These are phyloP conservation scores for Pythium apleroticum DNA, from an alignment of 352 stramenopile genomes.

Conservation along the genomic window DNA sequence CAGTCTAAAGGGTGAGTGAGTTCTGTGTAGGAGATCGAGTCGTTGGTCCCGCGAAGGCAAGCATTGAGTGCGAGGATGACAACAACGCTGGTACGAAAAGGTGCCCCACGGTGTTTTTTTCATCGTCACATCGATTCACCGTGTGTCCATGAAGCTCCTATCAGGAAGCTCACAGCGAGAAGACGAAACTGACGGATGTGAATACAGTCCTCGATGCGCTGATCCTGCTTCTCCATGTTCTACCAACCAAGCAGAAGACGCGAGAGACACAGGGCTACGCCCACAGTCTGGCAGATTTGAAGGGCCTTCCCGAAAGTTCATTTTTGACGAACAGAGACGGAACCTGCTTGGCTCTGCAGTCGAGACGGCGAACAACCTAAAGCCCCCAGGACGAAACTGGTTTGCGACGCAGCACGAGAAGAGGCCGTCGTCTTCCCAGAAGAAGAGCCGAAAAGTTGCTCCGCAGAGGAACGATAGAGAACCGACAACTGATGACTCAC, in stretches of 20 bases:
- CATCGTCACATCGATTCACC: too few relatives aligned
- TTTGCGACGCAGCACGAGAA: neutral
- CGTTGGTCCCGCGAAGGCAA: too few relatives aligned
- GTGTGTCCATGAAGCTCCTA: too few relatives aligned
- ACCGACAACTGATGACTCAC: neutral
- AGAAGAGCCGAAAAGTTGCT: slow-evolving; percentile 7
- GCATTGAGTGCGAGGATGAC: too few relatives aligned
- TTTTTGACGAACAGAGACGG: neutral
- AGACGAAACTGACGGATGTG: neutral
- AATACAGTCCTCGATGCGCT: neutral
- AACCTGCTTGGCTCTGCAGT: neutral
- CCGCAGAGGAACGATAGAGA: neutral
- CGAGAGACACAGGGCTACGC: neutral
- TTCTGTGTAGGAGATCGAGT: too few relatives aligned
- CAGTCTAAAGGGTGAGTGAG: too few relatives aligned
- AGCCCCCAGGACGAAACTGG: slow-evolving; percentile 17
- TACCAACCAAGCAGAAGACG: neutral
- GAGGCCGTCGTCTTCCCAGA: neutral
- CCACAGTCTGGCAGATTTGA: too few relatives aligned
- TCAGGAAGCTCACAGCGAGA: too few relatives aligned
- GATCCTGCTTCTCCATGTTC: neutral
- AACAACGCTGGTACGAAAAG: too few relatives aligned
- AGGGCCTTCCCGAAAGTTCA: neutral
- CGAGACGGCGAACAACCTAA: neutral
- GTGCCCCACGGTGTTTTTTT: too few relatives aligned